phyloP scores from a whole-genome alignment of 768 basidiomycete species.

The Rubroboletus satanas region DNA sequence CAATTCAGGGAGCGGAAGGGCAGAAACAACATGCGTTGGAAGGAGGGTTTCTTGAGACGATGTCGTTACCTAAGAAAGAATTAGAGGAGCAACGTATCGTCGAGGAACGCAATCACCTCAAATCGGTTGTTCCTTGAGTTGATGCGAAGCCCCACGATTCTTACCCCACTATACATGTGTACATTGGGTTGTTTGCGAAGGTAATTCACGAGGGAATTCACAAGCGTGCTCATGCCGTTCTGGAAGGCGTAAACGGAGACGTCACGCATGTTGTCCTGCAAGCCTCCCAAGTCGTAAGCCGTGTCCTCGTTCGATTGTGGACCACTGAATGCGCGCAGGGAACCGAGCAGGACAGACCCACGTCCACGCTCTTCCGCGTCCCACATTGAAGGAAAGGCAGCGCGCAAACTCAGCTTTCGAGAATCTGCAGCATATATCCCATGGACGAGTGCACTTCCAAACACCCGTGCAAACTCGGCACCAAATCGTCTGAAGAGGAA shows the following conservation, averaged over 20 bases:
- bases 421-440: conserved; percentile 93
- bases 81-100: conserved; percentile 3
- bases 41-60: conserved; percentile 33
- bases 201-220: conserved; percentile 47
- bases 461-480: conserved; percentile 59
- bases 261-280: conserved; percentile 46
- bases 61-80: conserved; percentile 30
- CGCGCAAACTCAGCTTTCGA: conserved; percentile 63
- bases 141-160: conserved; percentile 34
- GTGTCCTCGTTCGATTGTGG: conserved; percentile 3
- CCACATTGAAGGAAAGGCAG: conserved; percentile 75
- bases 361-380: conserved; percentile 60
- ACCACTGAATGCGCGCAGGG: conserved; percentile 32
- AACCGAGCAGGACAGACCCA: conserved; percentile 68
- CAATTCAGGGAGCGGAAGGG: conserved; percentile 63
- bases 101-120: conserved; percentile 37
- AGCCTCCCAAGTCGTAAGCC: conserved; percentile 48
- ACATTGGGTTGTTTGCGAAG: conserved; percentile 55
- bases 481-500: conserved; percentile 78
- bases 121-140: conserved; percentile 36
- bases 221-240: conserved; percentile 70
- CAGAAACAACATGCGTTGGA: conserved; percentile 71
- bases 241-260: conserved; percentile 78
- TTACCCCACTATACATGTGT: conserved; percentile 44
- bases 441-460: conserved; percentile 82